These are phyloP conservation scores for Lachancea fermentati DNA, from an alignment of 805 yeast genomes.

Conservation along the genomic window DNA sequence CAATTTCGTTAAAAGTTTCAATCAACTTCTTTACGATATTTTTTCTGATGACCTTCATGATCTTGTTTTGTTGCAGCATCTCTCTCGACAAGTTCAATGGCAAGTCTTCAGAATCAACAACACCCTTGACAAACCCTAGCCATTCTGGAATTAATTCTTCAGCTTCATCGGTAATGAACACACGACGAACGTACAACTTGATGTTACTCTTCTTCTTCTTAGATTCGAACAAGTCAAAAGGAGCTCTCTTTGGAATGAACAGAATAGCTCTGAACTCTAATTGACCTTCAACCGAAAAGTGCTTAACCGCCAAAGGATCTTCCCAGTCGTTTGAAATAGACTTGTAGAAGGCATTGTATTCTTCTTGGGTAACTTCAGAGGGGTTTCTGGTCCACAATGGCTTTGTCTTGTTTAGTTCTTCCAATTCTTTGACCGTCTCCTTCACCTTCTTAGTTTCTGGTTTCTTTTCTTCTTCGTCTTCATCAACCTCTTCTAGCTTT, in stretches of 20 bases:
- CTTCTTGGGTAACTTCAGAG: conserved; percentile 94
- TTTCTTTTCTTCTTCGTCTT: conserved; percentile 62
- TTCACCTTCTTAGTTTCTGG: conserved; percentile 81
- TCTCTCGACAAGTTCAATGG: conserved; percentile 99
- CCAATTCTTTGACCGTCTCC: conserved; percentile 91
- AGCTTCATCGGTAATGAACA: conserved; percentile 98
- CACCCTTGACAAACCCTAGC: conserved; percentile 97
- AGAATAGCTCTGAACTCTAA: conserved; percentile 97
- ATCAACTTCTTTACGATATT: conserved; percentile 97
- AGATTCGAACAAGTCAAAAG: conserved; percentile 95
- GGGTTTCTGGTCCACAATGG: conserved; percentile 99
- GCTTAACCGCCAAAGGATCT: conserved; percentile 99
- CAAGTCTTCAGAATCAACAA: conserved; percentile 98
- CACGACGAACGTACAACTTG: conserved; percentile 98
- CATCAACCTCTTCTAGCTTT: conserved; percentile 73
- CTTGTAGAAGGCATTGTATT: conserved; percentile 98
- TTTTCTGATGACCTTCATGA: conserved; percentile 98
- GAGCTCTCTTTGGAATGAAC: conserved; percentile 98
- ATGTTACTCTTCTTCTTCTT: conserved; percentile 99
- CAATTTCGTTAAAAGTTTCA: conserved; percentile 98
- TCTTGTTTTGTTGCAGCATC: conserved; percentile 99
- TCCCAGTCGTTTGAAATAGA: conserved; percentile 99
- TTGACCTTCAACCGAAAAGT: conserved; percentile 99
- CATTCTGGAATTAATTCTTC: conserved; percentile 99
- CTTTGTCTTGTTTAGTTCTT: conserved; percentile 97